Base-by-base conservation (phyloP, 1,284 basidiomycete species). In the Rhodotorula sp. region DNA sequence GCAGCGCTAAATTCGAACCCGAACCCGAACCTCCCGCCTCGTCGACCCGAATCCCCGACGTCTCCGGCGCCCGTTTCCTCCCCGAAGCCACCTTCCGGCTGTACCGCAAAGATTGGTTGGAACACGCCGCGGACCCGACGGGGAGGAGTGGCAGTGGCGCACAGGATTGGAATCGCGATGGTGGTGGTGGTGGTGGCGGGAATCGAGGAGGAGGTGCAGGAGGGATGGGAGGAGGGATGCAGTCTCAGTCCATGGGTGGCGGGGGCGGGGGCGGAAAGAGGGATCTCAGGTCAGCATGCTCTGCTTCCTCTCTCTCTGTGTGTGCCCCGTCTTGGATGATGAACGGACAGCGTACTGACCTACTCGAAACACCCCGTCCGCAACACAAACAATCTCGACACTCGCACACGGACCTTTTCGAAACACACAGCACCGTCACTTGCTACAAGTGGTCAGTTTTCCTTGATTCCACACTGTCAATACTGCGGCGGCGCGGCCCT, bases 51-150 rank as follows among this genome's bases (percentile, higher is more conserved):
- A 76, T 76, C 48, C 75, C 75, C 15, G 75, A 76, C 67, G 75
- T 76, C 29, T 75, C 73, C 3, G 75, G 75, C 48, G 75, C 75
- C 1, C 70, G 75, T 0, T 76, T 75, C 71, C 63, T 76, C n/a
- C 75, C 75, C 51, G 75, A 76, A 66, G 75, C 75, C 31, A 75
- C 73, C 16, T 76, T 76, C 64, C 66, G 75, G 5, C 61, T 76
- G n/a, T 48, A 73, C 54, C 65, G 75, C 16, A 68, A 70, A 29
- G 75, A 76, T 60, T 76, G 75, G 75, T 58, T 76, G 20, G 73
- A 72, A 20, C 67, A 68, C 39, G 75, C 75, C 0, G 73, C 73
- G n/a, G 75, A 76, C 58, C 71, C 70, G 29, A 70, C 62, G 8
- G 70, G 70, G 2, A 34, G 70, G 23, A 62, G 58, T 26, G 70